Evolutionary conservation across 352 stramenopile genomes (phyloP), one percentile per base, ranked within the genome.

Genomic region (Globisporangium uncinulatum): DNA sequence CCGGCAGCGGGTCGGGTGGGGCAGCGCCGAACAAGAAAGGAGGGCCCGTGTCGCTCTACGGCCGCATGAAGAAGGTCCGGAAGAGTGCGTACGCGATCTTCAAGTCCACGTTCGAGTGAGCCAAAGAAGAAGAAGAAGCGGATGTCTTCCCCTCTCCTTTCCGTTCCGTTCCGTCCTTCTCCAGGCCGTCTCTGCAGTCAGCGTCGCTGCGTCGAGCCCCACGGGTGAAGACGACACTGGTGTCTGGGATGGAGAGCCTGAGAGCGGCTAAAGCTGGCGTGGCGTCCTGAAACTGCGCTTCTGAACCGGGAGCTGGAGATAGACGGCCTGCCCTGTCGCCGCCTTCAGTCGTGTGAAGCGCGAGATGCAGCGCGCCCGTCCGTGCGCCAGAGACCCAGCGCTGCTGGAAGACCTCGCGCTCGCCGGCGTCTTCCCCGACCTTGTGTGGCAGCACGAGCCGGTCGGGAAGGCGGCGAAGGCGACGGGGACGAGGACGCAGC

Each of bases 81-180:
- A 88, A 88, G 67, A 92, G 69, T 62, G 81, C 79, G 31, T 73
- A 89, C 43, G 79, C 81, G 52, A 92, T 92, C 69, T 87, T 92
- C 73, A 88, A 87, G 62, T 79, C 78, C 39, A 89, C 79, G 15
- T 92, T 92, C 61, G 80, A 90, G 65, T 90, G 74, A 88, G 37
- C 19, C 13, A 19, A 29, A 29, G 24, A 21, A 47, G 29, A 21
- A 47, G 29, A 21, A 47, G 20, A 13, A 31, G 10, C 34, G 52
- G 2, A 37, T 1, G 34, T 6, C 34, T 39, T 6, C 1, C 34
- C 34, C 34, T 13, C 34, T 39, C 34, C 34, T 13, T 8, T 39
- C 34, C 34, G 7, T 39, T 13, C 34, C 34, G 6, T 13, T 13
- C 10, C 34, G 34, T 39, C 34, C 10, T 39, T 39, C 34, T 39